Evolutionary conservation across 192 early-diverging fungal species (phyloP).

Genomic region (Podila epigama): DNA sequence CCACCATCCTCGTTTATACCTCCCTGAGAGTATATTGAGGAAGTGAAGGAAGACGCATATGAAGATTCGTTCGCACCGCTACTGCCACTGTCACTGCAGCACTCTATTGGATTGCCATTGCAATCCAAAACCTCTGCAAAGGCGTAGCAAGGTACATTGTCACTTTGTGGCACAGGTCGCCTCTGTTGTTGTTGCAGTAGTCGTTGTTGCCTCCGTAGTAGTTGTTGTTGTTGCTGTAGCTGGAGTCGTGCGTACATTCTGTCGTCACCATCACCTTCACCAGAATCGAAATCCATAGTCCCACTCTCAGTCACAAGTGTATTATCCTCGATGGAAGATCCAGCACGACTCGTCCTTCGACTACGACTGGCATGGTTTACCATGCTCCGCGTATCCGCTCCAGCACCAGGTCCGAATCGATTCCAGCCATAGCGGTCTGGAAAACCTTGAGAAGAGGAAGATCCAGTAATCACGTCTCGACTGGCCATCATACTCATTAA

Average conservation of each 20-base stretch:
- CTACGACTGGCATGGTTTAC: conserved; percentile 29
- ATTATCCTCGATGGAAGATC: conserved; percentile 16
- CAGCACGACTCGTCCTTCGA: conserved; percentile 25
- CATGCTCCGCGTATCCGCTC: conserved; percentile 28
- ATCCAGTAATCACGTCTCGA: conserved; percentile 5
- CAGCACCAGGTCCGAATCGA: conserved; percentile 3
- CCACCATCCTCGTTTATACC: conserved; percentile 11
- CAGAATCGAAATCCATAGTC: not conserved
- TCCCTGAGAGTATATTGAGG: conserved; percentile 13
- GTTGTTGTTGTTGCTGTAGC: too few relatives aligned
- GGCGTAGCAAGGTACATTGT: not conserved
- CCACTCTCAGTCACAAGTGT: not conserved
- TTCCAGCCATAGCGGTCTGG: conserved; percentile 8
- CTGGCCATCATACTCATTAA: conserved; percentile 19
- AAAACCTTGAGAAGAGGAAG: too few relatives aligned
- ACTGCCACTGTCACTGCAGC: not conserved
- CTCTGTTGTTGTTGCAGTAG: too few relatives aligned
- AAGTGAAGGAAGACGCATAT: conserved; percentile 21
- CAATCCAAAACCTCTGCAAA: conserved; percentile 38
- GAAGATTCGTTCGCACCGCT: conserved; percentile 4
- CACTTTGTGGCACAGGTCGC: not conserved
- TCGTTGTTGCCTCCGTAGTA: too few relatives aligned
- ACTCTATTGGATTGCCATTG: conserved; percentile 36
- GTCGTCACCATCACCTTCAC: not conserved
- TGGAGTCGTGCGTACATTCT: too few relatives aligned